These are phyloP conservation scores for Talaromyces albobiverticillius DNA, from an alignment of 2,329 filamentous ascomycete genomes.

Conservation along the genomic window DNA sequence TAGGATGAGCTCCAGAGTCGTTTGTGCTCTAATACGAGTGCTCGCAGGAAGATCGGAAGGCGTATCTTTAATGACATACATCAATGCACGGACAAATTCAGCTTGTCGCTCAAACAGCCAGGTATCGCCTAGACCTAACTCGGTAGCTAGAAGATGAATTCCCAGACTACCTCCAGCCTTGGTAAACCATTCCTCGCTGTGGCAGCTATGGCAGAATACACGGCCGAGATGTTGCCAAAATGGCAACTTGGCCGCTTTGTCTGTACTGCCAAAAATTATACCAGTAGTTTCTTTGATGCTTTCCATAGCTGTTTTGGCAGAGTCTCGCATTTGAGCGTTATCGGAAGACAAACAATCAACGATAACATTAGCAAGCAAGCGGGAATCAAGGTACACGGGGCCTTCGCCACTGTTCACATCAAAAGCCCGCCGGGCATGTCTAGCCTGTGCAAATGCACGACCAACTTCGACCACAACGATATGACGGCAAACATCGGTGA, in stretches of 20 bases:
- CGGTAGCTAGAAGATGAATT: slow-evolving; percentile 81
- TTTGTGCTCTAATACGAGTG: slow-evolving; percentile 77
- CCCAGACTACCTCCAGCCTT: slow-evolving; percentile 91
- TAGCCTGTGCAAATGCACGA: slow-evolving; percentile 74
- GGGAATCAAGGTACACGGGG: slow-evolving; percentile 79
- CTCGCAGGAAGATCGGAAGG: slow-evolving; percentile 88
- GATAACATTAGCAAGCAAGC: slow-evolving; percentile 82
- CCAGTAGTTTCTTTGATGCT: slow-evolving; percentile 73
- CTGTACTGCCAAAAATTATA: slow-evolving; percentile 73
- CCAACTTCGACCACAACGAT: slow-evolving; percentile 89
- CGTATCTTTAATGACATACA: slow-evolving; percentile 98
- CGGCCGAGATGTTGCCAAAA: slow-evolving; percentile 83
- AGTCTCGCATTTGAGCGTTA: slow-evolving; percentile 72
- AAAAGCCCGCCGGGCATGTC: slow-evolving; percentile 74
- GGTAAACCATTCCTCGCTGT: slow-evolving; percentile 98
- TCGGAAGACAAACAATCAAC: slow-evolving; percentile 89
- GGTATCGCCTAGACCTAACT: slow-evolving; percentile 75
- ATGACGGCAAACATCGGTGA: slow-evolving; percentile 80
- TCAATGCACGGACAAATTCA: slow-evolving; percentile 84
- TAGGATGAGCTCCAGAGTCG: slow-evolving; percentile 76
- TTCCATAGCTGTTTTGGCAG: slow-evolving; percentile 73
- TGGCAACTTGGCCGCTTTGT: slow-evolving; percentile 69
- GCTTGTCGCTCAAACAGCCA: slow-evolving; percentile 83
- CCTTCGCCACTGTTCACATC: slow-evolving; percentile 85
- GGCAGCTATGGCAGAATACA: slow-evolving; percentile 89